Percentiles rank a stretch among this genome's conserved stretches.
These are phyloP conservation scores for Gossypium schwendimanii DNA, from an alignment of 441 rosid genomes.

Conservation along the genomic window DNA sequence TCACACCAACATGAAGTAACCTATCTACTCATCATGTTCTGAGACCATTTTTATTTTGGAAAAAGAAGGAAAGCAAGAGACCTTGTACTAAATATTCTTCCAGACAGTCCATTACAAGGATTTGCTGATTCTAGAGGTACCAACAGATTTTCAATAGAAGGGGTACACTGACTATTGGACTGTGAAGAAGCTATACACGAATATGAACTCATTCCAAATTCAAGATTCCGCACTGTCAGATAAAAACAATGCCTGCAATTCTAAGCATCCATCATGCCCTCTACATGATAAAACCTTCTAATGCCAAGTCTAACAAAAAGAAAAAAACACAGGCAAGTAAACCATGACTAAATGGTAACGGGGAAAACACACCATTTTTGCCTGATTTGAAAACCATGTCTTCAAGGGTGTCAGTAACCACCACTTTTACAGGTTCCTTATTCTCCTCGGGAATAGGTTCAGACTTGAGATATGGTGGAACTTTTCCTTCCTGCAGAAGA, in stretches of 20 bases:
- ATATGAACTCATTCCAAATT: background rate
- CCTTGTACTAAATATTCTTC: background rate
- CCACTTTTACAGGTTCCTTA: conserved; percentile 81
- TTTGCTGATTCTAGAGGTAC: background rate
- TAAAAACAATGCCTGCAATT: background rate
- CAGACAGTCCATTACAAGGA: background rate
- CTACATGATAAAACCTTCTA: background rate
- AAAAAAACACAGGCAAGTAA: background rate
- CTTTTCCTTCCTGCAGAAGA: conserved; percentile 68
- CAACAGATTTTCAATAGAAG: background rate
- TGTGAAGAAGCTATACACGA: background rate
- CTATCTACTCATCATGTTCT: background rate
- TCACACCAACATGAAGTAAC: background rate
- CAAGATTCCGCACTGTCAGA: background rate
- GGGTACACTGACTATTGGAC: background rate
- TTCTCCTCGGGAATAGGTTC: conserved; percentile 82
- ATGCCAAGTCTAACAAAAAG: background rate
- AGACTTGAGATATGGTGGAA: conserved; percentile 53
- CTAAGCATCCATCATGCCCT: background rate
- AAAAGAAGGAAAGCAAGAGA: background rate
- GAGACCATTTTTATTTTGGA: background rate
- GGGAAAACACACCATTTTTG: conserved; percentile 59
- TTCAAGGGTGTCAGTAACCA: conserved; percentile 77
- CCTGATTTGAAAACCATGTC: conserved; percentile 75
- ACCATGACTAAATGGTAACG: background rate